A percentile compares a stretch with the other conserved stretches of the same genome.
Conservation (phyloP, 228 moss, liverwort and hornwort genomes). For the Sphagnum magellanicum region DNA sequence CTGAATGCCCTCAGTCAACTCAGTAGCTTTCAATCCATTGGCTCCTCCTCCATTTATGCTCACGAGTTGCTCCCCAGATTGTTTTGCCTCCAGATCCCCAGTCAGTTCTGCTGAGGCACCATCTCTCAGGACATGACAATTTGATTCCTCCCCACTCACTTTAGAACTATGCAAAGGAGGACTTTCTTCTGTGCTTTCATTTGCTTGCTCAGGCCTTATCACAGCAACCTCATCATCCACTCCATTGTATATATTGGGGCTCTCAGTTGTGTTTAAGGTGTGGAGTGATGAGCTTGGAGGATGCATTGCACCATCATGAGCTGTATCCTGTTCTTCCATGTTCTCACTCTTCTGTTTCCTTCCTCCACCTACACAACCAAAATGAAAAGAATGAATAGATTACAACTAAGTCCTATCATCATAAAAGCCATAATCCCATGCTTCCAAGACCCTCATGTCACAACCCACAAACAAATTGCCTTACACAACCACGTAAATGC, state of each 20-base stretch:
- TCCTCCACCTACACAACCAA: not conserved
- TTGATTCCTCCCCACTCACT: not conserved
- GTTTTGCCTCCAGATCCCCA: not conserved
- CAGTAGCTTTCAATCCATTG: slow-evolving; percentile 4
- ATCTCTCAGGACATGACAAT: not conserved
- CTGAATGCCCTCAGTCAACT: slow-evolving; percentile 11
- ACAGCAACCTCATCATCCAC: slow-evolving; percentile 17
- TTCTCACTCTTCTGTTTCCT: slow-evolving; percentile 38
- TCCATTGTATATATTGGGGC: slow-evolving; percentile 8
- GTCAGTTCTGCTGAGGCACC: slow-evolving; percentile 4
- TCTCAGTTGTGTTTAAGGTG: slow-evolving; percentile 16
- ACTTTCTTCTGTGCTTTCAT: slow-evolving; percentile 15
- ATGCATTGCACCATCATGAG: slow-evolving; percentile 15
- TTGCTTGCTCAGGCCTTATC: slow-evolving; percentile 19
- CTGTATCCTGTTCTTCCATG: slow-evolving; percentile 32
- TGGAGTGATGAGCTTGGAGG: slow-evolving; percentile 10
- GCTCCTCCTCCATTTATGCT: not conserved
- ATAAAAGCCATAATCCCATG: too few relatives aligned
- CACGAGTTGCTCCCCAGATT: not conserved
- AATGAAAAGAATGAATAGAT: too few relatives aligned
- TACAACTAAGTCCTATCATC: too few relatives aligned
- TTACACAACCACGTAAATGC: too few relatives aligned
- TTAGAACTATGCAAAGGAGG: not conserved
- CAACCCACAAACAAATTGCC: not conserved
- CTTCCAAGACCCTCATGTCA: not conserved